Evolutionary conservation across 768 basidiomycete species (phyloP).

Genomic region (Mycena venus): DNA sequence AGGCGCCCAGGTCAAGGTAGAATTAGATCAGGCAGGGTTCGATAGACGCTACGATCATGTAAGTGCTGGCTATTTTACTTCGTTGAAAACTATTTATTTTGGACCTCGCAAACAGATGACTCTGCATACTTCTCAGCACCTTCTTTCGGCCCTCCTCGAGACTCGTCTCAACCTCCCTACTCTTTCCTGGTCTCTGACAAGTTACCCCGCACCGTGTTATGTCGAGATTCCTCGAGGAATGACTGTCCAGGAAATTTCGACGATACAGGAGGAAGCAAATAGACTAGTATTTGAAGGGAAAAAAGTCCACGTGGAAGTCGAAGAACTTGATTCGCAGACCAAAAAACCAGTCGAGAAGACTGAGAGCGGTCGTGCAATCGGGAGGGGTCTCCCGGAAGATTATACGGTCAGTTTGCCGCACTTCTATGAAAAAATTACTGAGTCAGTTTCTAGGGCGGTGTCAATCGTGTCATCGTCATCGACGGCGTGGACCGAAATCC

Average conservation of each 20-base stretch:
- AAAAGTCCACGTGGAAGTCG: constrained; percentile 79
- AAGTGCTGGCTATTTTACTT: constrained; percentile 39
- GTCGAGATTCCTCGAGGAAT: constrained; percentile 82
- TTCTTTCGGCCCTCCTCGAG: constrained; percentile 86
- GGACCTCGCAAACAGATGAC: constrained; percentile 67
- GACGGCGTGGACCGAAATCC: constrained; percentile 87
- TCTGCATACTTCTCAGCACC: constrained; percentile 88
- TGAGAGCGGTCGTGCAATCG: constrained; percentile 64
- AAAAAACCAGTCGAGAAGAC: constrained; percentile 49
- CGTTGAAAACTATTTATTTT: not conserved
- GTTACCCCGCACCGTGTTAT: constrained; percentile 78
- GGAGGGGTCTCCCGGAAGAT: constrained; percentile 75
- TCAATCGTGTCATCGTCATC: constrained; percentile 86
- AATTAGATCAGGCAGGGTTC: constrained; percentile 71
- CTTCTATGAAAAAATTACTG: not conserved
- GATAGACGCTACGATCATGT: constrained; percentile 82
- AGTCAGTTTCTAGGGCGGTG: constrained; percentile 58
- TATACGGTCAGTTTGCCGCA: constrained; percentile 59
- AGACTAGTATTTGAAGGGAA: constrained; percentile 78
- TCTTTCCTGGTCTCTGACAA: constrained; percentile 85
- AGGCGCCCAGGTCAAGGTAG: constrained; percentile 65
- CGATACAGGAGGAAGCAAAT: constrained; percentile 76
- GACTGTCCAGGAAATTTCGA: constrained; percentile 69
- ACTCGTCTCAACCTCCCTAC: constrained; percentile 73
- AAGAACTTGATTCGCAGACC: constrained; percentile 66